Conservation (phyloP, 2,329 filamentous ascomycete species). For the Pyrenochaeta sp. region DNA sequence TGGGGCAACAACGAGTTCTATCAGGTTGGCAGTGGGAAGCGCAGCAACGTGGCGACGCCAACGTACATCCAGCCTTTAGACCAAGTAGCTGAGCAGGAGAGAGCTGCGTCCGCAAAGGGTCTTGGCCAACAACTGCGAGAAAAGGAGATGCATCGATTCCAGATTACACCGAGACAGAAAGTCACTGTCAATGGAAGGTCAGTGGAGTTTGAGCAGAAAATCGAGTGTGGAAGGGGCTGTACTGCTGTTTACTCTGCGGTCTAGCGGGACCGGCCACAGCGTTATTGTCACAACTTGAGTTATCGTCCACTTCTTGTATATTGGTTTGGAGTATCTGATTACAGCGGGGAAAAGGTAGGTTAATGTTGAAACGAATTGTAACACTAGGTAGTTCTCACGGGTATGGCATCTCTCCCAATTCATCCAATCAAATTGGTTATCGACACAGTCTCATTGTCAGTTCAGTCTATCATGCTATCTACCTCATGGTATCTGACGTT, state of each 20-base stretch:
- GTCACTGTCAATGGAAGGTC: slow-evolving; percentile 74
- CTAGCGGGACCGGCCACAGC: background rate
- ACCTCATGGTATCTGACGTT: no score
- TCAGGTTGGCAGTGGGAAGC: slow-evolving; percentile 89
- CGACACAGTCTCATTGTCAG: no score
- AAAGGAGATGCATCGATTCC: slow-evolving; percentile 76
- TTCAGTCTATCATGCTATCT: no score
- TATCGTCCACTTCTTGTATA: slow-evolving; percentile 3
- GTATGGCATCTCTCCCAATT: background rate
- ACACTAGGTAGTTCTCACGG: background rate
- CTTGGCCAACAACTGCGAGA: slow-evolving; percentile 60
- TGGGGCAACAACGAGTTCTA: slow-evolving; percentile 96
- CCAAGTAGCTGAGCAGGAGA: slow-evolving; percentile 61
- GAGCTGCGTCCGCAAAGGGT: slow-evolving; percentile 26
- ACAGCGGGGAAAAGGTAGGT: background rate
- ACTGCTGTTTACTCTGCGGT: slow-evolving; percentile 59
- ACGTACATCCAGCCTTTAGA: slow-evolving; percentile 82
- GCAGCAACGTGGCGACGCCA: slow-evolving; percentile 80
- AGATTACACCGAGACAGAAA: slow-evolving; percentile 79
- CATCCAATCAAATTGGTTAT: background rate
- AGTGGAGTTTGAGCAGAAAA: slow-evolving; percentile 81
- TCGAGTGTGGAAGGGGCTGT: slow-evolving; percentile 87
- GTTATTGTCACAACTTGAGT: no score
- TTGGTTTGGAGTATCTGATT: background rate
- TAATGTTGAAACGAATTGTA: background rate